phyloP scores from a whole-genome alignment of 2,329 filamentous ascomycete genomes.

The Furcasterigmium furcatum region DNA sequence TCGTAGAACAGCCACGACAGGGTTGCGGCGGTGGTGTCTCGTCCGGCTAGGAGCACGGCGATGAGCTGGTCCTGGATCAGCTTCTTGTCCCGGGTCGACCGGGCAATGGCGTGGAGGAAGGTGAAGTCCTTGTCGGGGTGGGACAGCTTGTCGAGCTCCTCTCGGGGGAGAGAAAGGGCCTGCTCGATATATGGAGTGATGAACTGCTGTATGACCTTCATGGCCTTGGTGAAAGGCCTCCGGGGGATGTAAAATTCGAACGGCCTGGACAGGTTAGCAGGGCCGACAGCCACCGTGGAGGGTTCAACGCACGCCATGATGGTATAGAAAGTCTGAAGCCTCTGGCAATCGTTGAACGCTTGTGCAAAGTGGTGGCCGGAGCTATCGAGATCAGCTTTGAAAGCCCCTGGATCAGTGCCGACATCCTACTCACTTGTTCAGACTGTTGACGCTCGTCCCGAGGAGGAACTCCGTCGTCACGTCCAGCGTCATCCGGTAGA shows the following conservation, averaged over 20 bases:
- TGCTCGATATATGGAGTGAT: conserved; percentile 67
- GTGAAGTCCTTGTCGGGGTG: conserved; percentile 66
- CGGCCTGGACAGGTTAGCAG: conserved; percentile 38
- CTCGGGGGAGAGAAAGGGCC: conserved; percentile 57
- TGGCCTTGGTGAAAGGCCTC: conserved; percentile 55
- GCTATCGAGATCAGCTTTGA: conserved; percentile 25
- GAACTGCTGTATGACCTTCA: conserved; percentile 65
- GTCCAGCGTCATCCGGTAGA: conserved; percentile 65
- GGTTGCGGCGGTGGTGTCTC: conserved; percentile 51
- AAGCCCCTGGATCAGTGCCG: not conserved
- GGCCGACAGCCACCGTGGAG: not conserved
- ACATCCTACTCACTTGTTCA: conserved; percentile 29
- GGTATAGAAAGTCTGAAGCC: conserved; percentile 61
- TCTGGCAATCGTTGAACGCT: conserved; percentile 68
- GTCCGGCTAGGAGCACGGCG: conserved; percentile 59
- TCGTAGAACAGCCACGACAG: conserved; percentile 44
- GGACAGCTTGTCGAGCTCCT: conserved; percentile 66
- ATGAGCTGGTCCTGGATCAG: conserved; percentile 76
- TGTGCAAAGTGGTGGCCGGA: conserved; percentile 60
- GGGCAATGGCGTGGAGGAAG: conserved; percentile 74
- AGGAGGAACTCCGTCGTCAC: conserved; percentile 67
- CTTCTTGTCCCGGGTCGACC: conserved; percentile 59
- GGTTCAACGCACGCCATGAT: conserved; percentile 30
- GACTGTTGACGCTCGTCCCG: conserved; percentile 49
- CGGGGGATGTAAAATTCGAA: conserved; percentile 57